Evolutionary conservation across 2,329 filamentous ascomycete species (phyloP).

Genomic region (Calonectria henricotiae): DNA sequence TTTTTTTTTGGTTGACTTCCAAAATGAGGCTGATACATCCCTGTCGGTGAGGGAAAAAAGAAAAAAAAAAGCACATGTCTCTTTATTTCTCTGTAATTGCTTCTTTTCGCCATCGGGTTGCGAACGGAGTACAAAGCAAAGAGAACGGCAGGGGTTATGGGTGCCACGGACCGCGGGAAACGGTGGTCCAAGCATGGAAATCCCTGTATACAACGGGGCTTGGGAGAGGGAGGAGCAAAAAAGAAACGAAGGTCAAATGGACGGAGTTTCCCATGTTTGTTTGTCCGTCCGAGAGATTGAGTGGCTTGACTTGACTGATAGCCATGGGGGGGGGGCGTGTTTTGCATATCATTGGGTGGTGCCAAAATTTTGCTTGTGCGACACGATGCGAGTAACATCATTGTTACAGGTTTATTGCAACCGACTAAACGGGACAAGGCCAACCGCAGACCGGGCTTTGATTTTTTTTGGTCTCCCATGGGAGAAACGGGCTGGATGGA

Average conservation of each 20-base stretch:
- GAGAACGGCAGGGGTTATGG: conserved; percentile 4
- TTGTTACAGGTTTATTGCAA: conserved; percentile 48
- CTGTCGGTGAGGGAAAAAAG: neutral
- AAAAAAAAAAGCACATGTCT: conserved; percentile 20
- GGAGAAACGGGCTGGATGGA: conserved; percentile 11
- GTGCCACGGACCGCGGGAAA: conserved; percentile 31
- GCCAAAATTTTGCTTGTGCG: conserved; percentile 4
- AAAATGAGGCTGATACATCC: conserved; percentile 32
- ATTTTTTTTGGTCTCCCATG: neutral
- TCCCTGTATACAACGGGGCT: conserved; percentile 19
- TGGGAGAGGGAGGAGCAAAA: neutral
- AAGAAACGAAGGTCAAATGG: neutral
- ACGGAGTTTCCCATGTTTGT: neutral
- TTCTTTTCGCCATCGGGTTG: conserved; percentile 18
- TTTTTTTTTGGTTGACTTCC: neutral
- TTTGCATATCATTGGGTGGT: neutral
- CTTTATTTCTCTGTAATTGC: conserved; percentile 13
- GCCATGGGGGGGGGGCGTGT: neutral
- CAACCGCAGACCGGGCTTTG: neutral
- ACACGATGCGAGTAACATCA: conserved; percentile 44
- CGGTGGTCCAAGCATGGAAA: conserved; percentile 25
- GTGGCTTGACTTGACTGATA: neutral
- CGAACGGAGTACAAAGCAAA: conserved; percentile 27
- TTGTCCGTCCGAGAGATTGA: neutral
- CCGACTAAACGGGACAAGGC: neutral